Base-by-base conservation (phyloP, 2,329 filamentous ascomycete genomes). In the Sclerotinia nivalis region DNA sequence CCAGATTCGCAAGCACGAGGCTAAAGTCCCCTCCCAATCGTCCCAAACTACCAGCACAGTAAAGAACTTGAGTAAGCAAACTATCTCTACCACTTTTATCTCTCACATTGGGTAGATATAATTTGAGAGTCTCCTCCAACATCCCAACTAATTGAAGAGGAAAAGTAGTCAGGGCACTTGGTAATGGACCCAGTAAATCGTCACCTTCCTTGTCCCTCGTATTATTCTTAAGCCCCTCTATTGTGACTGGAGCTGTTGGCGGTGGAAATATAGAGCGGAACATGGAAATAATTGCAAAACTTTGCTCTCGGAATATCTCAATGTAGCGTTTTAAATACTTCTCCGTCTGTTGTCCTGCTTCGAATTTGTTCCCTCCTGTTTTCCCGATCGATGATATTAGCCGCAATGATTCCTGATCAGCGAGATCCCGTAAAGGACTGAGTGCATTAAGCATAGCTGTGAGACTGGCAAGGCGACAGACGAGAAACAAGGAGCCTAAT, bases 231-330 rank as follows among this genome's bases (percentile, higher is more conserved):
- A 69, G 66, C n/a, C 70, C 71, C 43, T 74, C 72, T 61, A 62
- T 74, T 71, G 20, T 72, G 64, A 31, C 59, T 2, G 70, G 61
- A 1, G 72, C 58, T 15, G 71, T 66, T 22, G 74, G 40, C 20
- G 87, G 84, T 0, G 91, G 89, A 76, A 97, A 97, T 68, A 98
- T 93, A 76, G 91, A 96, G 76, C 90, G 92, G 80, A 96, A 97
- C 86, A 98, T 93, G 70, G 93, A 97, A 40, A 98, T 89, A 71
- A 98, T 97, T 56, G 91, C 92, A 79, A 99, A 99, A 78, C 93
- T 97, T 80, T 99, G 96, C 80, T 99, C 96, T 66, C 96, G 91
- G 79, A 98, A 98, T 40, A 99, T 93, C 79, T 99, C 96, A 76
- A 99, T 92, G 80, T 97, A 99, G 61, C 94, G 88, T 80, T 98